These are phyloP conservation scores for Elsinoe arachidis DNA, from an alignment of 2,329 filamentous ascomycete genomes.

Conservation along the genomic window DNA sequence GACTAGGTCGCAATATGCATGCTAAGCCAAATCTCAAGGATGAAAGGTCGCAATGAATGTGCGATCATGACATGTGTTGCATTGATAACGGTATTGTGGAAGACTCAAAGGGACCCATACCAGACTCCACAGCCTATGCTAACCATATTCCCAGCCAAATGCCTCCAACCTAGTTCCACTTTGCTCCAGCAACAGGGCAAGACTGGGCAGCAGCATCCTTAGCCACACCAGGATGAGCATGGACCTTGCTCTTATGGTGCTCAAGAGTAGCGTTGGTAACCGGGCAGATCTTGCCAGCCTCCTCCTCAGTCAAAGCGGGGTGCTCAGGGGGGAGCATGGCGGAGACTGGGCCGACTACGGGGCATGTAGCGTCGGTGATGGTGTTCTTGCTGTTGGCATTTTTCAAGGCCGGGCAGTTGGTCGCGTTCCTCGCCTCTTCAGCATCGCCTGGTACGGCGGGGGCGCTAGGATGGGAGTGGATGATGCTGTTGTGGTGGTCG, in stretches of 20 bases:
- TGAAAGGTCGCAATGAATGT: too few relatives aligned
- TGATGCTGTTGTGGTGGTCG: conserved; percentile 36
- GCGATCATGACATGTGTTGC: too few relatives aligned
- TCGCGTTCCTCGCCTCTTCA: conserved; percentile 26
- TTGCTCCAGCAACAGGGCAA: conserved; percentile 35
- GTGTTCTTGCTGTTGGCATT: conserved; percentile 29
- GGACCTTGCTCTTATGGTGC: conserved; percentile 37
- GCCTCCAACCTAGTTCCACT: not conserved
- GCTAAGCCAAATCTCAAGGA: too few relatives aligned
- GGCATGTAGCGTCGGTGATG: conserved; percentile 37
- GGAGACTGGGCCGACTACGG: conserved; percentile 36
- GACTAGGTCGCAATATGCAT: too few relatives aligned
- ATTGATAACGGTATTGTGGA: too few relatives aligned
- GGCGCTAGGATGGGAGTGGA: conserved; percentile 33
- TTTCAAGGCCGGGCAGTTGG: conserved; percentile 35
- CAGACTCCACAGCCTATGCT: not conserved
- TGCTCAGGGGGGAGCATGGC: conserved; percentile 36
- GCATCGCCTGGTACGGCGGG: conserved; percentile 25
- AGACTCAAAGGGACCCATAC: not conserved
- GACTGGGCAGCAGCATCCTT: conserved; percentile 30
- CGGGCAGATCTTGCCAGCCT: conserved; percentile 33
- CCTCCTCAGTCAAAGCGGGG: conserved; percentile 31
- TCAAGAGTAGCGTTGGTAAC: conserved; percentile 29
- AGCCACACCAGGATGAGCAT: conserved; percentile 33
- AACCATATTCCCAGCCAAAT: not conserved